Percentiles rank a stretch among this genome's conserved stretches.
These are phyloP conservation scores for Colletotrichum tofieldiae DNA, from an alignment of 2,329 filamentous ascomycete genomes.

Conservation along the genomic window DNA sequence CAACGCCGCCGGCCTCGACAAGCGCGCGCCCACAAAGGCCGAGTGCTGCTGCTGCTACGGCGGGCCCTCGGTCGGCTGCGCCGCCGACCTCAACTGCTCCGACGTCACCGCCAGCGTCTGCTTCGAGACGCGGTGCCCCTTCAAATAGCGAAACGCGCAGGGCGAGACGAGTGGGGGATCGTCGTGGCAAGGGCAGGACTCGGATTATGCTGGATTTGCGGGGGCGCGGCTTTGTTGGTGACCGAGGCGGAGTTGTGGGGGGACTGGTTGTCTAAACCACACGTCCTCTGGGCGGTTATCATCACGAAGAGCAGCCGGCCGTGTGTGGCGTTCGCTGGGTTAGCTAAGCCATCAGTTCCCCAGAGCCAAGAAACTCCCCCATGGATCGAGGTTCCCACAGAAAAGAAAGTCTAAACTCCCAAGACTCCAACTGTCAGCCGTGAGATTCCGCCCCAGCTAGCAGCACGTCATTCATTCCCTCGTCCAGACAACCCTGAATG, in stretches of 20 bases:
- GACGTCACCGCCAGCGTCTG: constrained; percentile 32
- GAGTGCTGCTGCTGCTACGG: constrained; percentile 44
- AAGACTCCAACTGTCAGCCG: neutral
- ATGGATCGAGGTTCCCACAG: no score
- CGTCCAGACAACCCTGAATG: neutral
- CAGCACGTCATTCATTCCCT: neutral
- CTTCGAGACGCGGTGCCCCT: constrained; percentile 36
- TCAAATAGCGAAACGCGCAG: constrained; percentile 1
- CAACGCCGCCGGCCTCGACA: constrained; percentile 12
- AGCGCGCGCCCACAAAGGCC: constrained; percentile 39
- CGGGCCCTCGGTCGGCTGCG: constrained; percentile 38
- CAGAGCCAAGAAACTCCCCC: neutral
- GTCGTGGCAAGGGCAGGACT: neutral
- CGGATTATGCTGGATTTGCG: neutral
- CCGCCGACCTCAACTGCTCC: constrained; percentile 37
- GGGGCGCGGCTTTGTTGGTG: neutral
- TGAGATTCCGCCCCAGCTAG: neutral
- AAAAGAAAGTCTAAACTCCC: neutral
- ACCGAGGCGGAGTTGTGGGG: no score
- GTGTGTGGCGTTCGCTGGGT: neutral
- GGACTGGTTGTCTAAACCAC: neutral
- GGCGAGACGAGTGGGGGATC: neutral
- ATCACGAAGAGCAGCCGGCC: neutral
- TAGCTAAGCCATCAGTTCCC: neutral
- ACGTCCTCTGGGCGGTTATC: neutral